These are phyloP conservation scores for Gynochthodes officinalis DNA, from an alignment of 257 asterid genomes.

Conservation along the genomic window DNA sequence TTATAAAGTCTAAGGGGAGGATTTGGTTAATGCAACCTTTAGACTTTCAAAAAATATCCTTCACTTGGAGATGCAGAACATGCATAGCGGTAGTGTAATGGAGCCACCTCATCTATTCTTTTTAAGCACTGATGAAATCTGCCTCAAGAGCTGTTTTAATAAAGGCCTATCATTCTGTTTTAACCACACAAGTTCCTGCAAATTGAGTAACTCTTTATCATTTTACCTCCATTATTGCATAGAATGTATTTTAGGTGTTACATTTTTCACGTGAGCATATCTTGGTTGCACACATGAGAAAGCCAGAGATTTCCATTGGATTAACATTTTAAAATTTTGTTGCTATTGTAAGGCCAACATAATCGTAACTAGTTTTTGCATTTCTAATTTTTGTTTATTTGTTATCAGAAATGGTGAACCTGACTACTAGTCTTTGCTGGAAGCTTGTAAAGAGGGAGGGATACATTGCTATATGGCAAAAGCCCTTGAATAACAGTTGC, in stretches of 20 bases:
- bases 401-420: slow-evolving; percentile 76
- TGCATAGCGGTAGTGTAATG: neutral
- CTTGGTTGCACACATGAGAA: neutral
- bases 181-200: too few species aligned
- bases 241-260: neutral
- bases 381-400: neutral
- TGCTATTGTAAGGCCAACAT: neutral
- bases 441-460: slow-evolving; percentile 90
- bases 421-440: slow-evolving; percentile 87
- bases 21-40: neutral
- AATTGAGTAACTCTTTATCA: neutral
- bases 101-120: neutral
- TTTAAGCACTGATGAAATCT: neutral
- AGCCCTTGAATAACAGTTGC: slow-evolving; percentile 81
- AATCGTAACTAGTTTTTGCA: neutral
- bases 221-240: neutral
- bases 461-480: slow-evolving; percentile 92
- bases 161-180: neutral
- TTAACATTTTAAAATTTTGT: neutral
- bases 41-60: neutral
- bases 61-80: neutral
- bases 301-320: neutral
- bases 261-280: neutral
- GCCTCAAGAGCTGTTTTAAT: neutral
- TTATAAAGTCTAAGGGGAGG: neutral